Evolutionary conservation across 805 yeast genomes (phyloP).

Genomic region (Candida railenensis): DNA sequence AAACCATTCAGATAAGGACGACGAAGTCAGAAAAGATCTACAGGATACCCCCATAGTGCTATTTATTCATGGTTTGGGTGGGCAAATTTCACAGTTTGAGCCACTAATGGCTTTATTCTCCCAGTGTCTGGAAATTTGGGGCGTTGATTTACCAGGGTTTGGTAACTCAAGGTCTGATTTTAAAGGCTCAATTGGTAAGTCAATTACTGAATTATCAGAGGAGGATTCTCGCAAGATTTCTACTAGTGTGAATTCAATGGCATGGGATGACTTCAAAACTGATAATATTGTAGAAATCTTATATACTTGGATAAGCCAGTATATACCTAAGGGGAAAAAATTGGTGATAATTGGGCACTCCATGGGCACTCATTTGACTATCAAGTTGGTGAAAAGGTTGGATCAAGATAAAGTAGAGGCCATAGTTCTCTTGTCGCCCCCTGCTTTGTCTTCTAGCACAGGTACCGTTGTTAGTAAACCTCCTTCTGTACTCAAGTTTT

Average conservation of each 20-base stretch:
- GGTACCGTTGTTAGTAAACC: neutral
- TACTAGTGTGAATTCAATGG: conserved; percentile 25
- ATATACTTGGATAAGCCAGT: conserved; percentile 33
- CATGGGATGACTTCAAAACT: conserved; percentile 41
- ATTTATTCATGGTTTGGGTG: conserved; percentile 88
- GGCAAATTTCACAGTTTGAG: conserved; percentile 84
- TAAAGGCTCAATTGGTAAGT: conserved; percentile 8
- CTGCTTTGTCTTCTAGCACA: conserved; percentile 22
- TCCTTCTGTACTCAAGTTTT: conserved; percentile 22
- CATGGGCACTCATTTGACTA: conserved; percentile 62
- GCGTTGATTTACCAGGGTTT: conserved; percentile 87
- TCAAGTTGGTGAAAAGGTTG: conserved; percentile 44
- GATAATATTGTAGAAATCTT: conserved; percentile 42
- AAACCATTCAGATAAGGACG: conserved; percentile 6
- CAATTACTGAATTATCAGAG: conserved; percentile 22
- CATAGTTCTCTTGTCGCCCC: conserved; percentile 50
- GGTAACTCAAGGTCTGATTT: conserved; percentile 49
- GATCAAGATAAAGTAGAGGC: conserved; percentile 44
- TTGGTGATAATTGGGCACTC: conserved; percentile 66
- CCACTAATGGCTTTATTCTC: conserved; percentile 63
- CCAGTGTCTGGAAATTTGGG: conserved; percentile 60
- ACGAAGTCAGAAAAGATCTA: conserved; percentile 26
- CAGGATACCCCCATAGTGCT: conserved; percentile 57
- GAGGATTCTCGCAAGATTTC: conserved; percentile 33
- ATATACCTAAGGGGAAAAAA: conserved; percentile 40